Percentiles rank a stretch among this genome's conserved stretches.
Evolutionary conservation across 106 monocot genomes (phyloP).

Genomic region (Vanilla planifolia): DNA sequence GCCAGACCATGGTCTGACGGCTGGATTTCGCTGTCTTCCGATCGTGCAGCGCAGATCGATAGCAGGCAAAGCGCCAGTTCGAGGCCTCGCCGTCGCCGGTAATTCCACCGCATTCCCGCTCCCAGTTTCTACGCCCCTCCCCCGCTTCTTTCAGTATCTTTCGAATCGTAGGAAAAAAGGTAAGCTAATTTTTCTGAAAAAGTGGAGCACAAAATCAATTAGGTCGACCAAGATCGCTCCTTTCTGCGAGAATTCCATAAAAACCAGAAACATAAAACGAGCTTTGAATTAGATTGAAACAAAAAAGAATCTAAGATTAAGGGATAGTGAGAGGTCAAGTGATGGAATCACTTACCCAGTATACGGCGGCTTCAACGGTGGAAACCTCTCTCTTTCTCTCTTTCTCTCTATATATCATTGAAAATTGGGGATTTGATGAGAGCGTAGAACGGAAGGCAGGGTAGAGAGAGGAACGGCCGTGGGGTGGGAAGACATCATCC

Average conservation of each 20-base stretch:
- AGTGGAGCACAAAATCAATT: too few relatives aligned
- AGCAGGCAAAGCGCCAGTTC: background rate
- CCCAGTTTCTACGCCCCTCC: too few relatives aligned
- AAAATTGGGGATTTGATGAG: background rate
- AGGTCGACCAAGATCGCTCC: too few relatives aligned
- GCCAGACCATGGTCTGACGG: conserved; percentile 10
- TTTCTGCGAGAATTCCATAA: too few relatives aligned
- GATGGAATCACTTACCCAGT: background rate
- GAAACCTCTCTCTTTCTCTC: background rate
- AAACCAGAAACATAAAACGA: too few relatives aligned
- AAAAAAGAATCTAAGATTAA: background rate
- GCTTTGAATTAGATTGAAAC: background rate
- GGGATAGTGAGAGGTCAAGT: background rate
- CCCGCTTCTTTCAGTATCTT: background rate
- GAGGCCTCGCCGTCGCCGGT: conserved; percentile 2
- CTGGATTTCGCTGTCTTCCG: background rate
- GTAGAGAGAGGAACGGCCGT: background rate
- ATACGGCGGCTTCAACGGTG: background rate
- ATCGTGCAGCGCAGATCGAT: background rate
- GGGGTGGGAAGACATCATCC: too few relatives aligned
- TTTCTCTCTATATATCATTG: background rate
- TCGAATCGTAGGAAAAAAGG: background rate
- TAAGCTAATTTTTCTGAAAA: too few relatives aligned
- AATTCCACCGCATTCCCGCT: background rate
- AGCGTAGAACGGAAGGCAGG: background rate